These are phyloP conservation scores for Botrytis aclada DNA, from an alignment of 2,329 filamentous ascomycete genomes.

Conservation along the genomic window DNA sequence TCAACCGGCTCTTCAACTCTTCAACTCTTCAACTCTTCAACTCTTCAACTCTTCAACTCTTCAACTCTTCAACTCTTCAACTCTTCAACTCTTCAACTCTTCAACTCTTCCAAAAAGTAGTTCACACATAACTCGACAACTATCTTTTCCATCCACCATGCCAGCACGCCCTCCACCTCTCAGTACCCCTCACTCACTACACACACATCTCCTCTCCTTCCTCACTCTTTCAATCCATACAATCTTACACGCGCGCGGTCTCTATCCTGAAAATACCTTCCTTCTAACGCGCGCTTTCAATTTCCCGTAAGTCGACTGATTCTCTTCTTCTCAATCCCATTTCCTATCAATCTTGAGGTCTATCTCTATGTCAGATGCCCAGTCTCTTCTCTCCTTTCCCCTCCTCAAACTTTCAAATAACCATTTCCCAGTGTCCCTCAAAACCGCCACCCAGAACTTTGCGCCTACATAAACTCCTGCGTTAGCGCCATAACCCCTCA, in stretches of 20 bases:
- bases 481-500: constrained; percentile 5
- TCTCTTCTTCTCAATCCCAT: neutral
- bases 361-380: neutral
- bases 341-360: neutral
- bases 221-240: constrained; percentile 68
- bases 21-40: no score
- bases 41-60: no score
- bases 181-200: constrained; percentile 40
- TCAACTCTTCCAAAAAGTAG: no score
- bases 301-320: constrained; percentile 44
- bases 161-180: constrained; percentile 16
- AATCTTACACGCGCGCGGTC: constrained; percentile 62
- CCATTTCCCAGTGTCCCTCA: constrained; percentile 51
- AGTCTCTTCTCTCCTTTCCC: neutral
- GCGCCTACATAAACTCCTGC: constrained; percentile 36
- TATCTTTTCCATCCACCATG: constrained; percentile 7
- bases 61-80: no score
- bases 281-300: constrained; percentile 66
- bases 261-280: constrained; percentile 67
- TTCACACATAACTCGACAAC: neutral
- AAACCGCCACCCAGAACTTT: constrained; percentile 66
- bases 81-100: no score
- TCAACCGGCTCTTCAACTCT: neutral
- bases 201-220: constrained; percentile 61
- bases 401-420: neutral